Conservation (phyloP, 129 eudicot genomes). For the Centaurea solstitialis region DNA sequence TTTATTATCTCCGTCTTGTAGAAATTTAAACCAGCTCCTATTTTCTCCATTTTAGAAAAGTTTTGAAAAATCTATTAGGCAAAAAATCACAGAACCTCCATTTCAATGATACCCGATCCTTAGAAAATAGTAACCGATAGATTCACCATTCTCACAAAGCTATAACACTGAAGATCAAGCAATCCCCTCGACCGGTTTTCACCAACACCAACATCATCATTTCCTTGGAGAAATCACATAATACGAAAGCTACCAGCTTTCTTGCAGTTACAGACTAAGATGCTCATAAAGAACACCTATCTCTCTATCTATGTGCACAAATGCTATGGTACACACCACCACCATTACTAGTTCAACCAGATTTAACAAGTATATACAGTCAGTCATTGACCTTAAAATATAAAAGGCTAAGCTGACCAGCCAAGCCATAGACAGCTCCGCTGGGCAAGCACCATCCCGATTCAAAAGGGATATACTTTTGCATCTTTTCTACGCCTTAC, state of each 20-base stretch:
- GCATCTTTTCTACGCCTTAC: conserved; percentile 22
- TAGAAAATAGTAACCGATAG: not conserved
- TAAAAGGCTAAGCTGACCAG: conserved; percentile 1
- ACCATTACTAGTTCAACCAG: not conserved
- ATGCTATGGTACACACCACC: conserved; percentile 6
- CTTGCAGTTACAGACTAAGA: conserved; percentile 9
- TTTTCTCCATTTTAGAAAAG: no score
- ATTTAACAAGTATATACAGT: conserved; percentile 20
- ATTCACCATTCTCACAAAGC: not conserved
- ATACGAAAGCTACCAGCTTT: conserved; percentile 7
- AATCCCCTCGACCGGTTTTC: not conserved
- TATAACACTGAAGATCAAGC: not conserved
- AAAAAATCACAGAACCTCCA: no score
- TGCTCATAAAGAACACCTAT: not conserved
- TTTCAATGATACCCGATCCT: not conserved
- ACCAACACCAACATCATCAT: conserved; percentile 24
- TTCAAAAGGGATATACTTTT: conserved; percentile 21
- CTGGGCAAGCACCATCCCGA: conserved; percentile 24
- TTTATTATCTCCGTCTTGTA: no score
- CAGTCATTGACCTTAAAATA: conserved; percentile 17
- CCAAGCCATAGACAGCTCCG: conserved; percentile 29
- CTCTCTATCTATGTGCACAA: conserved; percentile 6
- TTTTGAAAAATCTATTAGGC: no score
- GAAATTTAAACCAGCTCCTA: no score
- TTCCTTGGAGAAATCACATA: conserved; percentile 3